Evolutionary conservation across 805 yeast genomes (phyloP).

Genomic region (Priceomyces haplophilus): DNA sequence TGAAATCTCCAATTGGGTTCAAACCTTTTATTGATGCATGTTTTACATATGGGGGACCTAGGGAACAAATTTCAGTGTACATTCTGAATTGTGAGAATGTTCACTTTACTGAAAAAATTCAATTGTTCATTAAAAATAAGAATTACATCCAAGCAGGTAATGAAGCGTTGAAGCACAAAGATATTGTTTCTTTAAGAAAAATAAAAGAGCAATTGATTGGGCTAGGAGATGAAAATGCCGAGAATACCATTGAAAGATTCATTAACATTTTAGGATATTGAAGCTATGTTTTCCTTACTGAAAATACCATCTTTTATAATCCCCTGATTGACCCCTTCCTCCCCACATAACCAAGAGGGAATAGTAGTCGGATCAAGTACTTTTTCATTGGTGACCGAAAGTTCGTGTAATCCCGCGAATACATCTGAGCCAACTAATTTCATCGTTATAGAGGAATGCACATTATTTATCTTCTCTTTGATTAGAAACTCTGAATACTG

Average conservation of each 20-base stretch:
- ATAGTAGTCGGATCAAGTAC: slow-evolving; percentile 51
- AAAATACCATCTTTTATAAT: slow-evolving; percentile 19
- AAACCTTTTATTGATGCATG: slow-evolving; percentile 59
- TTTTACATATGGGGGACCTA: slow-evolving; percentile 47
- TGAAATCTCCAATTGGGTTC: slow-evolving; percentile 70
- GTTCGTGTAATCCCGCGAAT: slow-evolving; percentile 74
- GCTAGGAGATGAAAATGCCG: slow-evolving; percentile 10
- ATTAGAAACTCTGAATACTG: slow-evolving; percentile 48
- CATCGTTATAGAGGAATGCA: slow-evolving; percentile 24
- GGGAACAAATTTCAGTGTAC: slow-evolving; percentile 58
- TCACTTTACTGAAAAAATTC: slow-evolving; percentile 44
- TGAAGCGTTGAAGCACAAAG: slow-evolving; percentile 47
- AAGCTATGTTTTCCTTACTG: slow-evolving; percentile 1
- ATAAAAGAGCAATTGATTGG: slow-evolving; percentile 20
- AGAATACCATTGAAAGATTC: slow-evolving; percentile 16
- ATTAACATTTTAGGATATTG: slow-evolving; percentile 28
- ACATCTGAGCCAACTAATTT: slow-evolving; percentile 65
- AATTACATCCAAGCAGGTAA: slow-evolving; percentile 50
- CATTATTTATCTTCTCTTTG: slow-evolving; percentile 24
- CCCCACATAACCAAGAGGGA: slow-evolving; percentile 81
- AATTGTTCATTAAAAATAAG: slow-evolving; percentile 50
- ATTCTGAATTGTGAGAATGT: slow-evolving; percentile 50
- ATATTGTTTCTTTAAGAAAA: slow-evolving; percentile 27
- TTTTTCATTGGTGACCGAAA: slow-evolving; percentile 43
- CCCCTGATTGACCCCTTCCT: slow-evolving; percentile 58